phyloP scores from a whole-genome alignment of 139 green algal species.

The Microglena sp. region DNA sequence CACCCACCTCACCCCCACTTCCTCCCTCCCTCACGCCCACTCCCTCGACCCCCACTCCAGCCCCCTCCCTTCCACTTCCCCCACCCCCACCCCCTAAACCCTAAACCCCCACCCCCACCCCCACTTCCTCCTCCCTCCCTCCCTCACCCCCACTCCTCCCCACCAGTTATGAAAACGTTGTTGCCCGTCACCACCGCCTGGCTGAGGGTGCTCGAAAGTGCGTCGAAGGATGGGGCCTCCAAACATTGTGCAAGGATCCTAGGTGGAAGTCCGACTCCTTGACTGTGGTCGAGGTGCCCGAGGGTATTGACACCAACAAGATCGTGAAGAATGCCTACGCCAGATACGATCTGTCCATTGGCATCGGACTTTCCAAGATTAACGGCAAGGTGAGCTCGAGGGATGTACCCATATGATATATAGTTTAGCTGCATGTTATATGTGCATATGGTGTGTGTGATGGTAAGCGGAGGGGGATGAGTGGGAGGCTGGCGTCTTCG shows the following conservation, averaged over 20 bases:
- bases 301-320: constrained; percentile 74
- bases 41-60: too few relatives aligned
- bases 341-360: constrained; percentile 94
- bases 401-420: too few relatives aligned
- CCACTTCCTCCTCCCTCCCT: too few relatives aligned
- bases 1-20: too few relatives aligned
- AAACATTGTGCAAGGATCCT: constrained; percentile 81
- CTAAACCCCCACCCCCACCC: too few relatives aligned
- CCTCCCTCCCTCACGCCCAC: too few relatives aligned
- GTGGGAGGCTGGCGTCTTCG: too few relatives aligned
- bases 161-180: constrained; percentile 86
- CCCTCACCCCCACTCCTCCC: neutral
- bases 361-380: constrained; percentile 75
- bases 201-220: constrained; percentile 65
- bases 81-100: too few relatives aligned
- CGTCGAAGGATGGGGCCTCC: constrained; percentile 82
- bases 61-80: too few relatives aligned
- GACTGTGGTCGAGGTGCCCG: constrained; percentile 83
- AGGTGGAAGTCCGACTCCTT: constrained; percentile 80
- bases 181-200: constrained; percentile 74
- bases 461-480: too few relatives aligned
- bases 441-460: too few relatives aligned
- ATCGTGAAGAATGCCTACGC: constrained; percentile 83
- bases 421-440: too few relatives aligned
- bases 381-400: constrained; percentile 86